These are phyloP conservation scores for Moesziomyces sp. DNA, from an alignment of 1,284 basidiomycete genomes.

Conservation along the genomic window DNA sequence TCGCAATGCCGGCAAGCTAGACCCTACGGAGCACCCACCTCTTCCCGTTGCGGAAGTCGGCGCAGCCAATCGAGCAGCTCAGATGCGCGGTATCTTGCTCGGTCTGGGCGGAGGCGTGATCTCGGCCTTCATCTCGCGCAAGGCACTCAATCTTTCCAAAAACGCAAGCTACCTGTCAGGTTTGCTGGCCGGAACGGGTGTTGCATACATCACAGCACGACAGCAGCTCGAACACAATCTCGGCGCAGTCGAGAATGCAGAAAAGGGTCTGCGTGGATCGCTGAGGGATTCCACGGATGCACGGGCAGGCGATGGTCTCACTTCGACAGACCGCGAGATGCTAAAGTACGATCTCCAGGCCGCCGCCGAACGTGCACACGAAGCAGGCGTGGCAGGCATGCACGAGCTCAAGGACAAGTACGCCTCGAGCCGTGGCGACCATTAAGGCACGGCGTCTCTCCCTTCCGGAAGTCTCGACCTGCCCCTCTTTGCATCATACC, in stretches of 20 bases:
- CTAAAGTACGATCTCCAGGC: slow-evolving; percentile 44
- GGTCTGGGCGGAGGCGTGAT: slow-evolving; percentile 39
- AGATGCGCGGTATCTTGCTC: slow-evolving; percentile 36
- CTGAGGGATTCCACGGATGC: background rate
- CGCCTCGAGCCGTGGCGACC: slow-evolving; percentile 40
- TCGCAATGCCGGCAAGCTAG: slow-evolving; percentile 37
- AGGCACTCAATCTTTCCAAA: slow-evolving; percentile 31
- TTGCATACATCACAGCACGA: slow-evolving; percentile 45
- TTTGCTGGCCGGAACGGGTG: slow-evolving; percentile 41
- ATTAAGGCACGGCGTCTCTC: slow-evolving; percentile 4
- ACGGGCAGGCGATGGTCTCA: background rate
- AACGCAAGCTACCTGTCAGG: slow-evolving; percentile 45
- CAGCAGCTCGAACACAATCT: slow-evolving; percentile 45
- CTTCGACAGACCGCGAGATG: slow-evolving; percentile 42
- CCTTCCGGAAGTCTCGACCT: no score
- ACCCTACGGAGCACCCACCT: slow-evolving; percentile 30
- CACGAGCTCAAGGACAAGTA: slow-evolving; percentile 39
- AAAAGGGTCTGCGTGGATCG: slow-evolving; percentile 19
- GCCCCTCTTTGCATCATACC: no score
- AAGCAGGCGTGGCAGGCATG: slow-evolving; percentile 39
- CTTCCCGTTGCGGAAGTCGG: slow-evolving; percentile 39
- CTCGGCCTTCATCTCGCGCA: slow-evolving; percentile 41
- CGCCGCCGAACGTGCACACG: slow-evolving; percentile 6
- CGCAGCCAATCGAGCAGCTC: slow-evolving; percentile 39
- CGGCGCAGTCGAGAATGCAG: slow-evolving; percentile 26